phyloP scores from a whole-genome alignment of 23 red algal species.

The Cyanidium caldarium region DNA sequence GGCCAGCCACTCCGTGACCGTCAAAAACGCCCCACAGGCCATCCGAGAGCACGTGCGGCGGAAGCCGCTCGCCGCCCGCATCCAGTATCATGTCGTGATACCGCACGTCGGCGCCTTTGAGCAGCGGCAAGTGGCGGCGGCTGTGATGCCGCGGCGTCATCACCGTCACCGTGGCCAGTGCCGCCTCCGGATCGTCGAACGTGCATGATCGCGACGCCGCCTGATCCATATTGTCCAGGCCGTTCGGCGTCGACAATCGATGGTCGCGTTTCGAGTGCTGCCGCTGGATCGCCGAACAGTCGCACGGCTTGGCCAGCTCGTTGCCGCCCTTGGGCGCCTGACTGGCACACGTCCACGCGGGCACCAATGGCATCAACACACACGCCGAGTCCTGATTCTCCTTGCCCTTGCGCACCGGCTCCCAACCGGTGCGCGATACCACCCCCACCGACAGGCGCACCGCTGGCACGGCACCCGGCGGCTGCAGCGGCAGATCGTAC shows the following conservation, averaged over 20 bases:
- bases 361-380: slow-evolving; percentile 11
- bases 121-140: neutral
- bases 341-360: neutral
- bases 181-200: slow-evolving; percentile 2
- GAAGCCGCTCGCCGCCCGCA: neutral
- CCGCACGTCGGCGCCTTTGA: slow-evolving; percentile 1
- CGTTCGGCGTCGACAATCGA: neutral
- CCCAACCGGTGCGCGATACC: slow-evolving; percentile 66
- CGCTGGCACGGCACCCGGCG: slow-evolving; percentile 29
- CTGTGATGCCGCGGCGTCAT: slow-evolving; percentile 1
- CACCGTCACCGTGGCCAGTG: neutral
- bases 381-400: slow-evolving; percentile 42
- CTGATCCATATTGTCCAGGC: neutral
- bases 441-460: slow-evolving; percentile 40
- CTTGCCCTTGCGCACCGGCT: slow-evolving; percentile 54
- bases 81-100: slow-evolving; percentile 6
- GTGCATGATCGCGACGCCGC: neutral
- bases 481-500: slow-evolving; percentile 14
- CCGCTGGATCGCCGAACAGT: neutral
- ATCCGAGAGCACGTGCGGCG: slow-evolving; percentile 10
- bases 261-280: neutral
- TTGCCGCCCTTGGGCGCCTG: neutral
- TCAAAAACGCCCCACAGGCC: slow-evolving; percentile 62
- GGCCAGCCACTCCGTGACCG: slow-evolving; percentile 64
- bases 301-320: slow-evolving; percentile 1